Conservation (phyloP, 148 eudicot genomes). For the Rhododendron simsii region DNA sequence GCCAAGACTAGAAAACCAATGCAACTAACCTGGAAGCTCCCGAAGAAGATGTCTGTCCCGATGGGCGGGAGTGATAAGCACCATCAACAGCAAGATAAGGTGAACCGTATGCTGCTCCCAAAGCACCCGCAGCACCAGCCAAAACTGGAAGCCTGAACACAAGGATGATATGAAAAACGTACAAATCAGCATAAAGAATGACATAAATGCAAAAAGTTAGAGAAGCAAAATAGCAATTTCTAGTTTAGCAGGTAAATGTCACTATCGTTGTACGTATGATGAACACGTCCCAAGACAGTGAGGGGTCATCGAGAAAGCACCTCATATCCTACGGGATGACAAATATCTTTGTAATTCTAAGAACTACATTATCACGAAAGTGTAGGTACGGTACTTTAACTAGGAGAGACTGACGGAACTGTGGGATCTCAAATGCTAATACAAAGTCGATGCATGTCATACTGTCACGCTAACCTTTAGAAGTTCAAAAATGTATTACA, state of each 20-base stretch:
- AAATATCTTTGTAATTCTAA: neutral
- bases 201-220: too few relatives aligned
- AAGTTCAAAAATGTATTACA: neutral
- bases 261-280: neutral
- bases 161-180: neutral
- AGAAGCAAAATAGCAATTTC: slow-evolving; percentile 2
- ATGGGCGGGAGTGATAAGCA: slow-evolving; percentile 56
- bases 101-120: slow-evolving; percentile 70
- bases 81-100: slow-evolving; percentile 81
- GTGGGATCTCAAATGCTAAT: neutral
- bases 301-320: neutral
- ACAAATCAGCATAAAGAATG: neutral
- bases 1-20: neutral
- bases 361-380: neutral
- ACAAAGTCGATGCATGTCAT: neutral
- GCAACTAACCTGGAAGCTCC: slow-evolving; percentile 50
- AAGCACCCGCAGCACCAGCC: slow-evolving; percentile 86
- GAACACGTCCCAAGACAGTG: neutral
- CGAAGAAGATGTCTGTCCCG: slow-evolving; percentile 65
- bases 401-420: neutral
- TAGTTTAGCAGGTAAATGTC: neutral
- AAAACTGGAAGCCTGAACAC: slow-evolving; percentile 73
- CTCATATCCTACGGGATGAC: neutral
- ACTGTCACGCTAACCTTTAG: neutral
- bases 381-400: neutral